Base-by-base conservation (phyloP, 352 stramenopile genomes). In the Pythium guiyangense region DNA sequence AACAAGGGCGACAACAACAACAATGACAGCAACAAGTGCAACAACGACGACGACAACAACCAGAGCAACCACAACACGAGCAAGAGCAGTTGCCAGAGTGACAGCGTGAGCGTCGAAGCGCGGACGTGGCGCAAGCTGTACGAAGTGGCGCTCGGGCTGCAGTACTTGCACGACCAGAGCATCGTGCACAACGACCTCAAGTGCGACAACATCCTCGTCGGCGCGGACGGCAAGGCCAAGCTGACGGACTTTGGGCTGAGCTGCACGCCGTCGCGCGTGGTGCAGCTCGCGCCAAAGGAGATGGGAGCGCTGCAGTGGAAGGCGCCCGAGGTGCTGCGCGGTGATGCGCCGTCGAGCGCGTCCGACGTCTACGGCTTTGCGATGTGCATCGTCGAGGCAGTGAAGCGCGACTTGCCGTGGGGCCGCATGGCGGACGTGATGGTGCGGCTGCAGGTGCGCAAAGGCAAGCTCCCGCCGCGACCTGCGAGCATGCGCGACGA, bases 331-430 rank as follows among this genome's bases (percentile, higher is more conserved):
- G 63, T 62, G n/a, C 27, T 74, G 27, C 5, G n/a, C 15, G 69
- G 60, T 0, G 46, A 58, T 39, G 20, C 10, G 5, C n/a, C 27
- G 2, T 20, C 59, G 26, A 64, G 63, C 22, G 64, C 62, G 31
- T 74, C 69, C n/a, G 74, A 79, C 44, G 55, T 81, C 2, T 78
- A 73, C n/a, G 59, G 53, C 5, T 64, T 81, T 9, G 67, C 60
- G 6, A 72, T 81, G 64, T 74, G 67, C 27, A 66, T 66, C 22
- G 62, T 78, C 3, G 62, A 77, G 56, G 57, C 67, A 1, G 39
- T 77, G 5, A 74, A 49, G 43, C 60, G 59, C 1, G 40, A 60
- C 8, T 15, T 64, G n/a, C 69, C 69, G 0, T 78, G 64, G 67
- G 51, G 57, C 0, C 48, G 59, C 17, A 54, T 61, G 43, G 49